phyloP scores from a whole-genome alignment of 768 basidiomycete species.

The Suillus occidentalis region DNA sequence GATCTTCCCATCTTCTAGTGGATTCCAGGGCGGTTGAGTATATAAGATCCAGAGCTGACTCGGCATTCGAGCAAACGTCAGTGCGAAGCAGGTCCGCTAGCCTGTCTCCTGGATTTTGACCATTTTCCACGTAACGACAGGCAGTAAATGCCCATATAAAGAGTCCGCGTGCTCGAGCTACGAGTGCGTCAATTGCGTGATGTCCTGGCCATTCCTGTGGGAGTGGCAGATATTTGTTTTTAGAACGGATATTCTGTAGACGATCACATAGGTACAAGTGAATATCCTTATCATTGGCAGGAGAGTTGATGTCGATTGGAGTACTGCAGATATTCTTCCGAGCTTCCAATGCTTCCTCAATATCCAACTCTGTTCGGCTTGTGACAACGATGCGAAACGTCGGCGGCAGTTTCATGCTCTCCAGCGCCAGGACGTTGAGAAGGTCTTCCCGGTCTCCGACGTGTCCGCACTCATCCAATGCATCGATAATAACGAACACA shows the following conservation, averaged over 20 bases:
- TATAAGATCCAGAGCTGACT: conserved; percentile 29
- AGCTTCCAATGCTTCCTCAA: conserved; percentile 17
- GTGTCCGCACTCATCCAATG: conserved; percentile 34
- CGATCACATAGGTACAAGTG: conserved; percentile 25
- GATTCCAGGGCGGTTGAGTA: conserved; percentile 33
- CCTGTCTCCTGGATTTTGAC: conserved; percentile 32
- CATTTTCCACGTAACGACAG: conserved; percentile 31
- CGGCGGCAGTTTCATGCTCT: conserved; percentile 16
- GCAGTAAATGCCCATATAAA: conserved; percentile 36
- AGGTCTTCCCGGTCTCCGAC: conserved; percentile 26
- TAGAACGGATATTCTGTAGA: conserved; percentile 25
- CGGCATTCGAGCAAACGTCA: conserved; percentile 24
- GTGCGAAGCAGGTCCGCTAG: conserved; percentile 23
- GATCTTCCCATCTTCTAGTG: conserved; percentile 31
- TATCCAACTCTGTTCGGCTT: conserved; percentile 33
- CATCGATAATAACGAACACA: conserved; percentile 35
- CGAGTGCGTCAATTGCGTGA: conserved; percentile 15
- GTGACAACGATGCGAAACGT: conserved; percentile 34
- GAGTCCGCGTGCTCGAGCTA: conserved; percentile 30
- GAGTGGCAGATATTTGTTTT: conserved; percentile 28
- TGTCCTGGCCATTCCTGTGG: conserved; percentile 32
- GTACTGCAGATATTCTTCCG: conserved; percentile 15
- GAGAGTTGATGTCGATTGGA: conserved; percentile 29
- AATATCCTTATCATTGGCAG: conserved; percentile 26
- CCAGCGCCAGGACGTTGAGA: conserved; percentile 27